Evolutionary conservation across 176 grass and related monocot species (phyloP), one percentile per base, ranked within the genome.

Genomic region (Eleusine indica): DNA sequence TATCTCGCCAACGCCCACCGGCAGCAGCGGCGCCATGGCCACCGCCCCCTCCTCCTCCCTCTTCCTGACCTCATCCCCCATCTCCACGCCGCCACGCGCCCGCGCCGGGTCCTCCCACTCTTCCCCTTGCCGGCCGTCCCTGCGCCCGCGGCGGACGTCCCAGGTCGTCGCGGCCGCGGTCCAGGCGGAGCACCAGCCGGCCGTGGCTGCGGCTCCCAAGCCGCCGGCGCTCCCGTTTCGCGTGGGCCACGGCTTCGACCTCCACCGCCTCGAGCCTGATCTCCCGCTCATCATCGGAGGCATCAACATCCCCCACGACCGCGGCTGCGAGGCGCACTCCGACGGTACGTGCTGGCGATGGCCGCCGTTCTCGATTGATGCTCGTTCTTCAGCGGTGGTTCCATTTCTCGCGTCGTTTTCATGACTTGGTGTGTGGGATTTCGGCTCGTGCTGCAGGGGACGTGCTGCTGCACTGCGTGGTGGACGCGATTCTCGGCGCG

Each of bases 401-500:
- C 32, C 60, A 29, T 57, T 79, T 71, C 62, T 60, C 44, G n/a
- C 28, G 8, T 74, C 78, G 14, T 76, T 29, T 53, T 58, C 61
- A n/a, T 81, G 82, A 75, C 60, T 30, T 16, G 13, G 7, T 39
- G 21, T 60, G 19, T 3, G 58, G 66, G 64, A 80, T 25, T 52
- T 71, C 14, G 70, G n/a, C 53, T 75, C 47, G 16, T 80, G 75
- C 3, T 14, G 51, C 77, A 99, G 96, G 96, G 74, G 93, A 99
- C 92, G 96, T 99, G 81, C 83, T 96, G 86, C 91, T 99, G 62
- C 96, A 99, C 90, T 99, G 96, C 79, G 96, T 99, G 74, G 93
- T 96, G 38, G 96, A 99, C 85, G 96, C 96, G 51, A 99, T 99
- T 81, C 92, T 96, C 13, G 96, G 96, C 43, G 96, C 96, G n/a